Conservation (phyloP, 345 rosid species). For the Orychophragmus violaceus region DNA sequence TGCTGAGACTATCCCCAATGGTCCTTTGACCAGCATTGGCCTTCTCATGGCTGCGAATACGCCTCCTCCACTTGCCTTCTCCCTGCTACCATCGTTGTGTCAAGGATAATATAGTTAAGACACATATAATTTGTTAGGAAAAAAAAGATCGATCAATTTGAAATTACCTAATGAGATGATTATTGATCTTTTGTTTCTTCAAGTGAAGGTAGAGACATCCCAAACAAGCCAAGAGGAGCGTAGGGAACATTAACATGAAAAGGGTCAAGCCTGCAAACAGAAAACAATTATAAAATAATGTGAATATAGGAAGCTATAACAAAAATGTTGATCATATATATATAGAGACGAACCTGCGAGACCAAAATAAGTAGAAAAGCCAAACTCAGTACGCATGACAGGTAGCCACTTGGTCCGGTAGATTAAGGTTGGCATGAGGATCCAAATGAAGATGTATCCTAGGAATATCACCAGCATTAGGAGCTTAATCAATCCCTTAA, state of each 20-base stretch:
- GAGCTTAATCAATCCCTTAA: constrained; percentile 34
- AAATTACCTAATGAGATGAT: constrained; percentile 6
- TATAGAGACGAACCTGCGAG: constrained; percentile 35
- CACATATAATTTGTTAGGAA: no score
- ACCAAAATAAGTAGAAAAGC: constrained; percentile 46
- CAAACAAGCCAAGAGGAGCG: constrained; percentile 46
- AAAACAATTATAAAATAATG: not conserved
- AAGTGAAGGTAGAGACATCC: constrained; percentile 55
- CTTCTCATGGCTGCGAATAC: constrained; percentile 27
- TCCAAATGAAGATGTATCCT: constrained; percentile 53
- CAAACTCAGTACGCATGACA: constrained; percentile 28
- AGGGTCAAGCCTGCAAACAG: constrained; percentile 32
- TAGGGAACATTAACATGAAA: constrained; percentile 51
- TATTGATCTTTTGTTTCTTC: constrained; percentile 17
- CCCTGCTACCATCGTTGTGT: not conserved
- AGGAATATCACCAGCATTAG: constrained; percentile 32
- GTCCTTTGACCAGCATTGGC: constrained; percentile 66
- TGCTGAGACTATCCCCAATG: constrained; percentile 66
- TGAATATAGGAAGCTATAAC: not conserved
- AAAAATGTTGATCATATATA: not conserved
- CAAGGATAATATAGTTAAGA: not conserved
- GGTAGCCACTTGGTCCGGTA: constrained; percentile 42
- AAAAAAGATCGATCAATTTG: not conserved
- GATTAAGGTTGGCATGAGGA: constrained; percentile 50
- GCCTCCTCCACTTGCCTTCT: not conserved